Evolutionary conservation across 495 filamentous ascomycete genomes (phyloP).

Genomic region (Penicillium silybi): DNA sequence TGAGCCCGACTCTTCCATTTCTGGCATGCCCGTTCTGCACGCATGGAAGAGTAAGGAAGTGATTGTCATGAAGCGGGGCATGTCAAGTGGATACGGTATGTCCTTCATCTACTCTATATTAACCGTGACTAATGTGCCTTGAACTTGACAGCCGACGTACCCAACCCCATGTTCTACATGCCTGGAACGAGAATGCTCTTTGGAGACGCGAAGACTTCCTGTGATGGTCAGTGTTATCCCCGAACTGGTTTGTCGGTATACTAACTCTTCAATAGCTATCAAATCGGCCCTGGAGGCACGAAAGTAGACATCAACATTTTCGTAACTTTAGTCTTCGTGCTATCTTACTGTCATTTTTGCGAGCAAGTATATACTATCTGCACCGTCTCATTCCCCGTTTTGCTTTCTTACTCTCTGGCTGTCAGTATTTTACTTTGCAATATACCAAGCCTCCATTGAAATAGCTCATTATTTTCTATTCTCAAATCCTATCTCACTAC

Average conservation of each 20-base stretch:
- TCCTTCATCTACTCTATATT: conserved; percentile 1
- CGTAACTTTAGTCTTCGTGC: not conserved
- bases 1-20: conserved; percentile 72
- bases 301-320: conserved; percentile 21
- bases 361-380: not conserved
- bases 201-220: conserved; percentile 75
- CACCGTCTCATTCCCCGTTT: not conserved
- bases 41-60: conserved; percentile 90
- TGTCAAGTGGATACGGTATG: conserved; percentile 76
- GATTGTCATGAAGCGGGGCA: conserved; percentile 79
- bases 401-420: not conserved
- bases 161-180: conserved; percentile 87
- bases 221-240: conserved; percentile 54
- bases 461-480: not conserved
- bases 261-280: conserved; percentile 28
- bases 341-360: not conserved
- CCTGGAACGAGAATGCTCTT: conserved; percentile 80
- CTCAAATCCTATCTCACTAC: not conserved
- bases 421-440: not conserved
- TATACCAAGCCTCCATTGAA: not conserved
- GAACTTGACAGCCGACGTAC: conserved; percentile 59
- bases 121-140: not conserved
- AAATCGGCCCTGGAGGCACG: conserved; percentile 39
- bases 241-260: not conserved
- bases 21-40: conserved; percentile 81